phyloP scores from a whole-genome alignment of 345 rosid genomes.

The Hevea brasiliensis region DNA sequence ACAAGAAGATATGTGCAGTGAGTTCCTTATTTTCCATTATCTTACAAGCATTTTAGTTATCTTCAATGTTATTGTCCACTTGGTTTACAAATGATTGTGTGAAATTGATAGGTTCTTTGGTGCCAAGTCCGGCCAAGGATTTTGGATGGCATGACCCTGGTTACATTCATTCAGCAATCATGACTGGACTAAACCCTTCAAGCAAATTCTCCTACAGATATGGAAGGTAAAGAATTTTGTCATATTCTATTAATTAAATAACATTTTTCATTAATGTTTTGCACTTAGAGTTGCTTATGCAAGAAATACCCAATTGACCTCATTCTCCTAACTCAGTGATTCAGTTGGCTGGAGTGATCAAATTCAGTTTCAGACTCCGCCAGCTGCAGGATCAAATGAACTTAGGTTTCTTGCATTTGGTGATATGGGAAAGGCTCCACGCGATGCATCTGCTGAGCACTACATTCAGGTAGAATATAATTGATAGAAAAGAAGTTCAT shows the following conservation, averaged over 20 bases:
- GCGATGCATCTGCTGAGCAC: constrained; percentile 60
- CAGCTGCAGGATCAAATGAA: constrained; percentile 55
- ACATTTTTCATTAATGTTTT: too few species aligned
- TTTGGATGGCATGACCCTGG: constrained; percentile 89
- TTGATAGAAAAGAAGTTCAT: too few species aligned
- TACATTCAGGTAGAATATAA: constrained; percentile 50
- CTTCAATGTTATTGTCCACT: not conserved
- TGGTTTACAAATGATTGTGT: not conserved
- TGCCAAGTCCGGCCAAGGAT: constrained; percentile 67
- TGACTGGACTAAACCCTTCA: constrained; percentile 58
- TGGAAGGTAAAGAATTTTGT: constrained; percentile 46
- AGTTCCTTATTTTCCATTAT: constrained; percentile 18
- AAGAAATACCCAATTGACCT: too few species aligned
- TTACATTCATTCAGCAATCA: constrained; percentile 59
- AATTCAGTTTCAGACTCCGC: constrained; percentile 52
- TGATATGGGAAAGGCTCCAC: constrained; percentile 81
- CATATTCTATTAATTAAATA: not conserved
- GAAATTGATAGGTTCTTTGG: constrained; percentile 24
- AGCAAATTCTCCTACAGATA: constrained; percentile 48
- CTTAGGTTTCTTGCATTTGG: constrained; percentile 57
- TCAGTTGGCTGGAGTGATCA: constrained; percentile 58
- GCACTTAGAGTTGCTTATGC: too few species aligned
- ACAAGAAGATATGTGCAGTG: constrained; percentile 57
- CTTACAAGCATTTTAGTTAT: too few species aligned
- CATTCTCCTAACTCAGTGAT: constrained; percentile 33